Conservation (phyloP, 148 eudicot genomes). For the Chenopodium suecicum region DNA sequence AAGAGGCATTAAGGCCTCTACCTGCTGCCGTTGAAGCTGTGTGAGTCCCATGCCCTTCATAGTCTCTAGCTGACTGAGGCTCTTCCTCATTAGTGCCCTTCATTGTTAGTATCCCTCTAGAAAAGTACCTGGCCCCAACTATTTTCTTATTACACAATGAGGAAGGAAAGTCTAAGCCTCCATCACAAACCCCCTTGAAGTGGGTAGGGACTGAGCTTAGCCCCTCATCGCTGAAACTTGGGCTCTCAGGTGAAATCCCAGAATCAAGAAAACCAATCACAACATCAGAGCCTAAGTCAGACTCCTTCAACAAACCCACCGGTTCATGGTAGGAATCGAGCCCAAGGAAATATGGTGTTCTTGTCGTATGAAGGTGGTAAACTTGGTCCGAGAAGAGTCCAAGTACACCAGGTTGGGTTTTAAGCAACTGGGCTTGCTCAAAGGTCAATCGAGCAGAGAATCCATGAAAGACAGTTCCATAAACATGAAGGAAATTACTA, state of each 20-base stretch:
- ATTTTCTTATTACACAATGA: conserved; percentile 54
- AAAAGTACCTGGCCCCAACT: conserved; percentile 43
- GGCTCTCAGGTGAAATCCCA: conserved; percentile 67
- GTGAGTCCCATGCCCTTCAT: conserved; percentile 71
- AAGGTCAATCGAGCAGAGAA: conserved; percentile 26
- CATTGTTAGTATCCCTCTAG: background rate
- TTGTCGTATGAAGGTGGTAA: conserved; percentile 22
- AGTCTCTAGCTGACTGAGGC: conserved; percentile 40
- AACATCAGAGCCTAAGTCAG: conserved; percentile 30
- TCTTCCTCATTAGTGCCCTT: conserved; percentile 19
- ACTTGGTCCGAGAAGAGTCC: conserved; percentile 19
- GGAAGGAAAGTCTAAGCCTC: conserved; percentile 39
- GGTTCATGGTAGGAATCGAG: conserved; percentile 16
- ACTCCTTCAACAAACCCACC: conserved; percentile 10
- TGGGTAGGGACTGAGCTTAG: conserved; percentile 51
- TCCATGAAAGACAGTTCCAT: conserved; percentile 26
- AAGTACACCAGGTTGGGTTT: conserved; percentile 11
- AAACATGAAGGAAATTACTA: conserved; percentile 19
- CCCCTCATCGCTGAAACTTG: conserved; percentile 60
- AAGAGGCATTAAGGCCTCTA: conserved; percentile 30
- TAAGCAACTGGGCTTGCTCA: conserved; percentile 16
- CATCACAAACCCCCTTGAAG: conserved; percentile 61
- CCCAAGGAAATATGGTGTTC: conserved; percentile 30
- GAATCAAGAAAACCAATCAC: conserved; percentile 65
- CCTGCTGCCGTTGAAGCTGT: conserved; percentile 65